Conservation (phyloP, 2,329 filamentous ascomycete genomes). For the Paecilomyces sp. region DNA sequence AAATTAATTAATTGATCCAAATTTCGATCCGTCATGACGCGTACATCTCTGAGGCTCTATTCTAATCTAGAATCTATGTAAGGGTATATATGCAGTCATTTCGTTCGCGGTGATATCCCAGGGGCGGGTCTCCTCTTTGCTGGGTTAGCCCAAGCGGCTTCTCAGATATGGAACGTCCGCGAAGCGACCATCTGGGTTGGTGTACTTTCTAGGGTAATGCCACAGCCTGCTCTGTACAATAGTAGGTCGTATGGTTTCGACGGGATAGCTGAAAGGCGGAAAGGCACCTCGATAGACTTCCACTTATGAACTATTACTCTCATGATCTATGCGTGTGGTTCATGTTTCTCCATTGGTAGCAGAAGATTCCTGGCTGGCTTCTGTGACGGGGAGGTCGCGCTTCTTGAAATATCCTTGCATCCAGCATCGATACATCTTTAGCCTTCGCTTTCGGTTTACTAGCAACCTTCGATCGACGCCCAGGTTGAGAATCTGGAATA, state of each 20-base stretch:
- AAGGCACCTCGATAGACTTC: neutral
- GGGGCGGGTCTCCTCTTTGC: neutral
- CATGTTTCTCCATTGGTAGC: neutral
- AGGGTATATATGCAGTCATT: neutral
- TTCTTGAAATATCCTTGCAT: conserved; percentile 40
- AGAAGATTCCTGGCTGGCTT: neutral
- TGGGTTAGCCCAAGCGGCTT: neutral
- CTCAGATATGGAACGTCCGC: neutral
- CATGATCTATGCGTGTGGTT: neutral
- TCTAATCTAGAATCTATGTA: neutral
- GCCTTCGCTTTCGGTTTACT: conserved; percentile 79
- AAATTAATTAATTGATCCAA: neutral
- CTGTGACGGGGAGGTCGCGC: conserved; percentile 4
- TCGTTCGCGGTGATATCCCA: neutral
- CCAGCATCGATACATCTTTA: conserved; percentile 99
- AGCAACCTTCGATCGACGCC: conserved; percentile 82
- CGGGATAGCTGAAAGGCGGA: neutral
- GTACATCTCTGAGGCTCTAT: neutral
- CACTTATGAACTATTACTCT: neutral
- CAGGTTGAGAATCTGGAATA: conserved; percentile 68
- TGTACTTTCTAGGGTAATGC: neutral
- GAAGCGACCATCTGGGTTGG: neutral
- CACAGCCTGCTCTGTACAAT: neutral
- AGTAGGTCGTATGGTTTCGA: neutral
- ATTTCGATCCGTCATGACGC: neutral